Evolutionary conservation across 352 stramenopile genomes (phyloP).

Genomic region (Phytophthora ohioensis): DNA sequence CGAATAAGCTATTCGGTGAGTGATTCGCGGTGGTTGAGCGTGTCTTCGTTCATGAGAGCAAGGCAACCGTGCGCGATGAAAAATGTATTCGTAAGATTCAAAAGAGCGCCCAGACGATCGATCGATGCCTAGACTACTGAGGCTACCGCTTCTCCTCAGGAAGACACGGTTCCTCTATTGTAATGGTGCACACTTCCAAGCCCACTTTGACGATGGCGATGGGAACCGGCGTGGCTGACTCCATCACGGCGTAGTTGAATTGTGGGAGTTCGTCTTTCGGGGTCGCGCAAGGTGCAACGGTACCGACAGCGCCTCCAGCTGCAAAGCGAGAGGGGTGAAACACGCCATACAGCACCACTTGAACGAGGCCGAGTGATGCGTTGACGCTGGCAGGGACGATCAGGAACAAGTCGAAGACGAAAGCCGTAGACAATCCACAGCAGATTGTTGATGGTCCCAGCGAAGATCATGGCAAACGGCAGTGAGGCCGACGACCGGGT

Average conservation of each 20-base stretch:
- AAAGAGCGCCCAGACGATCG: constrained; percentile 21
- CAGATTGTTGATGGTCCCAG: constrained; percentile 73
- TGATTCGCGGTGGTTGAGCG: background rate
- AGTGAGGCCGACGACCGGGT: constrained; percentile 67
- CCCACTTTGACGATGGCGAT: constrained; percentile 25
- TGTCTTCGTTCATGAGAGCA: background rate
- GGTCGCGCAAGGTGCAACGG: constrained; percentile 15
- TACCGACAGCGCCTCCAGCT: constrained; percentile 24
- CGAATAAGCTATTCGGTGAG: constrained; percentile 30
- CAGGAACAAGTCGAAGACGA: constrained; percentile 67
- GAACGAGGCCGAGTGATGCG: constrained; percentile 53
- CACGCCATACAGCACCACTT: constrained; percentile 67
- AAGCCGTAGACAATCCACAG: constrained; percentile 79
- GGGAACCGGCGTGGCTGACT: constrained; percentile 14
- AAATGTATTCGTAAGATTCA: constrained; percentile 11
- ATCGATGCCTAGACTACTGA: constrained; percentile 13
- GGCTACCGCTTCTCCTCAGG: constrained; percentile 21
- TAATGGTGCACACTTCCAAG: constrained; percentile 46
- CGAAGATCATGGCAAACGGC: constrained; percentile 67
- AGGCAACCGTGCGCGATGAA: background rate
- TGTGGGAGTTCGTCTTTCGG: constrained; percentile 31
- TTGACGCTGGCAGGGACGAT: constrained; percentile 63
- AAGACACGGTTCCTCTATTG: constrained; percentile 30
- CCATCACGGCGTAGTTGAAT: constrained; percentile 40
- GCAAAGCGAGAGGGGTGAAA: constrained; percentile 52